Evolutionary conservation across 257 asterid species (phyloP), one percentile per base, ranked within the genome.

Genomic region (Coffea eugenioides): DNA sequence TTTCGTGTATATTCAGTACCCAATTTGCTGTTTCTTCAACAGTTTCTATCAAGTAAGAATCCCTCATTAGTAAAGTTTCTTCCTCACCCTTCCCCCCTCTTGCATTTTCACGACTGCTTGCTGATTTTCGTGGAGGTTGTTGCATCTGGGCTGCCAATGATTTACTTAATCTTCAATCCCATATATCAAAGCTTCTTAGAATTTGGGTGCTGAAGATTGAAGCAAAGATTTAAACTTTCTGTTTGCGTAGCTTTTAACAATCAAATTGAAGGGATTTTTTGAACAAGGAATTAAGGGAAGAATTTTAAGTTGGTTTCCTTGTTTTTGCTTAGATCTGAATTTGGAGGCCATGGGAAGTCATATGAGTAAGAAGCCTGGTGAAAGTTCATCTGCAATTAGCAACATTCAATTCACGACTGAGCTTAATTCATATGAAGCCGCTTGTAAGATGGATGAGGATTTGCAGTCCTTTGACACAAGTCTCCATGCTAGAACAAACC

Each of bases 331-430:
- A 81, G 81, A 73, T 75, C 82, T 75, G 78, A 69, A 75, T 73
- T 80, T 48, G 73, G 77, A 65, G 54, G 81, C 59, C 57, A 95
- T 95, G 98, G 98, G 98, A 85, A 88, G 94, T 87, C 92, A 93
- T 62, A 36, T 90, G 88, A 95, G 97, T 97, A 95, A 93, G 91
- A 90, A 83, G 82, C 87, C 93, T 21, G 91, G 86, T 46, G 97
- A 91, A 84, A 81, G 92, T 67, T 86, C 97, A 52, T 81, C 86
- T 41, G 71, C 90, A 21, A 90, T 92, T 76, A 82, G 81, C 90
- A 86, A 87, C 81, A 83, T 90, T 73, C 94, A 87, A 27, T 82
- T 57, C 88, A 72, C 91, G 56, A 80, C 84, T 0, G 95, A 90
- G 85, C 86, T 95, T 49, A 78, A 81, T 61, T 89, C 97, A 1